Evolutionary conservation across 495 filamentous ascomycete species (phyloP), one percentile per base, ranked within the genome.

Genomic region (Penicillium paradoxum): DNA sequence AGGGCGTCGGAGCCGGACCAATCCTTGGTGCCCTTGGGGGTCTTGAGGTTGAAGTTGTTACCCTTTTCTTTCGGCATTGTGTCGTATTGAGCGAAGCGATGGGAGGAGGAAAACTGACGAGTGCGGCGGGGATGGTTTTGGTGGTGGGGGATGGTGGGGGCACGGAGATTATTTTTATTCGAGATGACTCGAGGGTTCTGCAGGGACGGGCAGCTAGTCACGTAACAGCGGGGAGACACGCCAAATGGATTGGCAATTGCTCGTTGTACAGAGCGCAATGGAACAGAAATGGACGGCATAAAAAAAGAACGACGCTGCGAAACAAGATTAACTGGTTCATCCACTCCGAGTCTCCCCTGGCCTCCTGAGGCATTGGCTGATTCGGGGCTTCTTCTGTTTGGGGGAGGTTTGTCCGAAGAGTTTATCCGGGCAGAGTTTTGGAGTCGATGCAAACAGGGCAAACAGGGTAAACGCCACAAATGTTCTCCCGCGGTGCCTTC

Each of bases 11-110:
- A 63, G 25, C 59, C 51, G 53, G 62, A 52, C 69, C 75, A 76
- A 44, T 77, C 74, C 58, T 70, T 73, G 34, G 74, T 75, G 18
- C 73, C 76, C 67, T 79, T 78, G 44, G 74, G 73, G 53, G 71
- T 76, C 57, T 77, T 78, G 49, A 76, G 67, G 58, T 70, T 70
- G 57, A 73, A 75, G 8, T 62, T 21, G 21, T 55, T 49, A 42
- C 60, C 65, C 51, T 66, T 68, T 10, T 69, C 68, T 59, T 74
- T 74, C 38, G 55, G 54, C 67, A 70, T 70, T 49, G 58, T 66
- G 58, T 53, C 50, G 51, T 51, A 40, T 44, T 54, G 11, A 33
- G 37, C 32, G 55, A 55, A 53, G 49, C 38, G 54, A 61, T 39
- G 44, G 46, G 52, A 61, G 49, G 68, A 64, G 45, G 59, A 61